Base-by-base conservation (phyloP, 192 early-diverging fungal genomes). In the Backusella luteola region DNA sequence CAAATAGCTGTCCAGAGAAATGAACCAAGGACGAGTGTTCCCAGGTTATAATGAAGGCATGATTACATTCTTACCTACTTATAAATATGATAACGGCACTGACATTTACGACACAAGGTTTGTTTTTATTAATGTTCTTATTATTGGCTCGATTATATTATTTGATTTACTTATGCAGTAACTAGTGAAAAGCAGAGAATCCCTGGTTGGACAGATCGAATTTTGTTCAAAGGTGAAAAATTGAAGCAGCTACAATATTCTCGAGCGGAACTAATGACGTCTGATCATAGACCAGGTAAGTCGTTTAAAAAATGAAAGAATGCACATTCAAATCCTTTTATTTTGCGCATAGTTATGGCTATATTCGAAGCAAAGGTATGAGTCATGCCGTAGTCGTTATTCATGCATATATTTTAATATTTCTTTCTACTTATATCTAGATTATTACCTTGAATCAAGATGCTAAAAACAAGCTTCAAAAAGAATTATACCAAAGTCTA, bases 21-120 rank as follows among this genome's bases (percentile, higher is more conserved):
- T 92, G 77, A 84, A 85, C 7, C 75, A 79, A 12, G 88, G 88
- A 0, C 80, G 84, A 6, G 91, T 91, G 12, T 99, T 98, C 74
- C 73, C 78, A 6, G 94, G 90, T 0, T 99, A 95, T 84, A 73
- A 83, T 38, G 97, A 99, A 84, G 92, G 88, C 0, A 74, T 76
- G 34, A 89, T 95, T 52, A 86, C 86, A 1, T 95, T 95, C 80
- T 78, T 82, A 26, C 94, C 94, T 1, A 95, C 94, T 0, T 95
- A 95, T 82, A 94, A 95, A 77, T 95, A 92, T 81, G 91, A 95
- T 79, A 91, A 90, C 76, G 88, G 89, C 4, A 91, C 90, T 0
- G 79, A 85, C 73, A 68, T 77, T 17, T 95, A 95, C 79, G 94
- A 95, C 73, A 90, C 92, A 0, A 90, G 89, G 83, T 92, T 83